Evolutionary conservation across 768 basidiomycete species (phyloP).

Genomic region (Calocybe gangraenosa): DNA sequence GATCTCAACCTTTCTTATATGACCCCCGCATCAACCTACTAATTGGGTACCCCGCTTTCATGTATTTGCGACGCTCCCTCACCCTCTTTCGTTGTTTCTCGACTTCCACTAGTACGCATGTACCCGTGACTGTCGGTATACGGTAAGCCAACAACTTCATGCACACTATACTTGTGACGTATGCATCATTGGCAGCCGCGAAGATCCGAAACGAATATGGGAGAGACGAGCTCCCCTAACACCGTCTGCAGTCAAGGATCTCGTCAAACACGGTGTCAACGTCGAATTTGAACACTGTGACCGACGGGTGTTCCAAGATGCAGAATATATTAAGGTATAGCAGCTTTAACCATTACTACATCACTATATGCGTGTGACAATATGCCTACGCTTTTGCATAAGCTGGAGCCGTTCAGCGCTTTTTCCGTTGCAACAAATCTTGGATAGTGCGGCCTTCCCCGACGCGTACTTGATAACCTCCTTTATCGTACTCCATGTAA

Average conservation of each 20-base stretch:
- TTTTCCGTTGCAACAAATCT: no score
- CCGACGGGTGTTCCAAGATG: slow-evolving; percentile 63
- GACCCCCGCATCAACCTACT: not conserved
- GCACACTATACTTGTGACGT: not conserved
- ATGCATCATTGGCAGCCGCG: slow-evolving; percentile 42
- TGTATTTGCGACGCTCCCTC: slow-evolving; percentile 3
- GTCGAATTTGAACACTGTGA: slow-evolving; percentile 78
- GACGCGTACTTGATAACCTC: not conserved
- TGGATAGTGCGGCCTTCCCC: not conserved
- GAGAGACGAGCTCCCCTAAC: slow-evolving; percentile 83
- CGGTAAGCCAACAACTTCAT: slow-evolving; percentile 17
- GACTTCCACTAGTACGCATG: slow-evolving; percentile 6
- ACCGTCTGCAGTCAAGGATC: slow-evolving; percentile 62
- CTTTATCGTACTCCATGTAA: slow-evolving; percentile 1
- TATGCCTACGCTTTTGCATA: not conserved
- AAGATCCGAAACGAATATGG: slow-evolving; percentile 81
- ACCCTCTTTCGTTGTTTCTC: slow-evolving; percentile 3
- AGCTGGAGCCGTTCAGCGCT: slow-evolving; percentile 2
- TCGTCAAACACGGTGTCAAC: slow-evolving; percentile 54
- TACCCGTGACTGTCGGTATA: slow-evolving; percentile 27
- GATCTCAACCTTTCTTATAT: slow-evolving; percentile 14
- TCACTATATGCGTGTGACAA: not conserved
- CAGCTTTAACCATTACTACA: not conserved
- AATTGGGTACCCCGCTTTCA: slow-evolving; percentile 4
- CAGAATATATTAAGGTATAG: slow-evolving; percentile 64